Conservation (phyloP, 2,329 filamentous ascomycete species). For the Arthrinium puccinioides region DNA sequence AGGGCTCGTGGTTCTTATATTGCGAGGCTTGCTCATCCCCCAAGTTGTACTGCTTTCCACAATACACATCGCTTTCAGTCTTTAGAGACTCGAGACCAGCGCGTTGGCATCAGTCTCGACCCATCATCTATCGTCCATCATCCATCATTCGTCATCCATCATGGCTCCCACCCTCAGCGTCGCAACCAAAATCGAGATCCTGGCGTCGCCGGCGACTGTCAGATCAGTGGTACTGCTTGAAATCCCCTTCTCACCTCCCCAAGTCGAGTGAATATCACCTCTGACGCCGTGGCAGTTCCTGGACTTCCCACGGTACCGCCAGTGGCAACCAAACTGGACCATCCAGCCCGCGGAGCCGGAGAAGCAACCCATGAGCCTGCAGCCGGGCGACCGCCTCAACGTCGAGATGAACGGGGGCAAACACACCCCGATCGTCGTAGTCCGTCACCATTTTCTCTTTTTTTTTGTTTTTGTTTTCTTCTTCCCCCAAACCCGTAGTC, state of each 20-base stretch:
- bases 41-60: too few species aligned
- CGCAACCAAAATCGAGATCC: slow-evolving; percentile 2
- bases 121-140: too few species aligned
- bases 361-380: not conserved
- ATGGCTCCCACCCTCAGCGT: slow-evolving; percentile 1
- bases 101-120: too few species aligned
- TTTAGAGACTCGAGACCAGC: too few species aligned
- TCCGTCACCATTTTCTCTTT: too few species aligned
- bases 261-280: not conserved
- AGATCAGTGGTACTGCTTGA: slow-evolving; percentile 1
- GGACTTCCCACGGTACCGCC: not conserved
- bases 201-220: slow-evolving; percentile 1
- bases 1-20: too few species aligned
- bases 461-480: not conserved
- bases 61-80: too few species aligned
- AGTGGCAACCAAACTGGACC: not conserved
- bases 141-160: too few species aligned
- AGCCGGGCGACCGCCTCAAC: not conserved
- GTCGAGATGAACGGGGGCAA: not conserved
- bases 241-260: too few species aligned
- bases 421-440: not conserved
- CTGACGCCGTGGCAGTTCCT: not conserved
- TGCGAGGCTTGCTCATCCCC: too few species aligned
- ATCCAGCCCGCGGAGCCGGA: not conserved
- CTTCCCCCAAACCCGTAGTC: not conserved